Conservation (phyloP, 2,329 filamentous ascomycete genomes). For the Ophiocordyceps camponoti-rufipedis region DNA sequence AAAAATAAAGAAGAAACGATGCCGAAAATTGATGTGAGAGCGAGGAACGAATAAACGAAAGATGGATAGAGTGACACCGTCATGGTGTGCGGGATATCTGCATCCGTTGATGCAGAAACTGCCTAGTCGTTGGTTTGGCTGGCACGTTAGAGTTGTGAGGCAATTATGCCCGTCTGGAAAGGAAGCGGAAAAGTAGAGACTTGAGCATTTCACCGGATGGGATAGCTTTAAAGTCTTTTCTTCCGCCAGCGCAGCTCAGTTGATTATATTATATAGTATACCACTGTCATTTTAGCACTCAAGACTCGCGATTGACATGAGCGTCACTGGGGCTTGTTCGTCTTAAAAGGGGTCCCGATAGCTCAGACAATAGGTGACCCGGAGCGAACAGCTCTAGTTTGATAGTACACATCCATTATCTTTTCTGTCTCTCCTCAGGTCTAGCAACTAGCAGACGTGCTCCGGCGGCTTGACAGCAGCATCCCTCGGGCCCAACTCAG, state of each 20-base stretch:
- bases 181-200: not conserved
- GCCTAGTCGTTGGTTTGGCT: not conserved
- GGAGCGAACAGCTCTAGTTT: too few species aligned
- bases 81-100: too few species aligned
- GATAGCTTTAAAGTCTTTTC: not conserved
- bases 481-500: constrained; percentile 55
- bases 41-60: not conserved
- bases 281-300: too few species aligned
- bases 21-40: too few species aligned
- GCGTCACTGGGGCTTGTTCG: not conserved
- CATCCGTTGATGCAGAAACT: too few species aligned
- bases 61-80: too few species aligned
- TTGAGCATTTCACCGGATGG: not conserved
- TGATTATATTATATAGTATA: too few species aligned
- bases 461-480: constrained; percentile 44
- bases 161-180: not conserved
- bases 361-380: too few species aligned
- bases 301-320: too few species aligned
- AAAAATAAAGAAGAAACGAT: not conserved
- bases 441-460: constrained; percentile 42
- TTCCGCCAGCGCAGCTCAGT: not conserved
- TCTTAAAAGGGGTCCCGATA: too few species aligned
- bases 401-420: too few species aligned
- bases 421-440: not conserved
- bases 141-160: not conserved